A percentile compares a stretch with the other conserved stretches of the same genome.
Conservation (phyloP, 306 rosid genomes). For the Fagus crenata region DNA sequence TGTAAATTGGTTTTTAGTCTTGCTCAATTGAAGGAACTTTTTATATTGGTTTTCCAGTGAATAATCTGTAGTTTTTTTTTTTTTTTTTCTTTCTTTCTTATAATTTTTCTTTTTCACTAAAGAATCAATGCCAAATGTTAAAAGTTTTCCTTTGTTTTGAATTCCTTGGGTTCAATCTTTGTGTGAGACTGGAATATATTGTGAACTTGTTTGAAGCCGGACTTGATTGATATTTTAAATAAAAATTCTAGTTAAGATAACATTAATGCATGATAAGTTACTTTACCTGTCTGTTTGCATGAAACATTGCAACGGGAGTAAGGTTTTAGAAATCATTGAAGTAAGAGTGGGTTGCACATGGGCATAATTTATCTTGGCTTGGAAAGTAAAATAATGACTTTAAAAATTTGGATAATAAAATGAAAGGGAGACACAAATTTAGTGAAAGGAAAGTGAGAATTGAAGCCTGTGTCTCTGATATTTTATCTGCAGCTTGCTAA, state of each 20-base stretch:
- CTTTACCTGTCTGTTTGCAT: background rate
- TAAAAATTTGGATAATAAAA: background rate
- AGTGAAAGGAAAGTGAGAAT: background rate
- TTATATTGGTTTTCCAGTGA: background rate
- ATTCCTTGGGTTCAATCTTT: slow-evolving; percentile 3
- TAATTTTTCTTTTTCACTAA: no score
- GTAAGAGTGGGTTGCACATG: background rate
- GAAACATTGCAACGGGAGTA: no score
- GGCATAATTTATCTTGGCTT: background rate
- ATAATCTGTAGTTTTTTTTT: background rate
- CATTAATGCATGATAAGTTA: background rate
- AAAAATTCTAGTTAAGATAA: slow-evolving; percentile 4
- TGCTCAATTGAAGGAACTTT: background rate
- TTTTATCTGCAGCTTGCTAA: background rate
- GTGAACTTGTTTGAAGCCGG: background rate
- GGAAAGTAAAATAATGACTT: background rate
- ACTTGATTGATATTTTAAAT: slow-evolving; percentile 1
- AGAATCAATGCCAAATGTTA: background rate
- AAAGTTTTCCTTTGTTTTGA: background rate
- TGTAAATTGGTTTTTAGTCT: background rate
- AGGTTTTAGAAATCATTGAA: background rate
- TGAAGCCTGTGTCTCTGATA: background rate
- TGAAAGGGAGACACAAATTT: background rate
- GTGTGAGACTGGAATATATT: background rate
- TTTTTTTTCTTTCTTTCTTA: background rate